Evolutionary conservation across 202 grass and related monocot genomes (phyloP), one percentile per base, ranked within the genome.

Genomic region (Bolboschoenoplectus hybrid): DNA sequence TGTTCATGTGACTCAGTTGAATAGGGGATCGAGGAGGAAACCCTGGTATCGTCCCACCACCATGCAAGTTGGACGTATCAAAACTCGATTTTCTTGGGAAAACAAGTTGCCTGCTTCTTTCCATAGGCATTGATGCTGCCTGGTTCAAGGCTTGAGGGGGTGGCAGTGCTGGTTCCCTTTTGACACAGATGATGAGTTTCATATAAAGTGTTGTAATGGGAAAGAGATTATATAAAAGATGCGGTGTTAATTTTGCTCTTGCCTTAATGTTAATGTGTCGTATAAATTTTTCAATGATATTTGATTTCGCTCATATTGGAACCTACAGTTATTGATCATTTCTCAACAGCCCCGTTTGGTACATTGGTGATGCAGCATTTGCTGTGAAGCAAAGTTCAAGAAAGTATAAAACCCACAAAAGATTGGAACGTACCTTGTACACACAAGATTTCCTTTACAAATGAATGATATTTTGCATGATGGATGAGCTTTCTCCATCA

Each of bases 381-480:
- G 74, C 11, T 77, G 49, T 26, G 55, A 76, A 76, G 10, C 49
- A 36, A 53, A 76, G 16, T 36, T 36, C 12, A 55, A 76, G 46
- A 76, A 71, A 55, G 73, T 11, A 36, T 55, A 16, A 8, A 76
- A 76, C 12, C 5, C 2, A 55, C 26, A 76, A 36, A 76, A 76
- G 4, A 76, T 14, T 36, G 9, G 11, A 76, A 52, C 43, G 53
- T 90, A 92, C 90, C 90, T 94, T 35, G 34, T 34, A 26, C 46
- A 88, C 68, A 92, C 50, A 20, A 91, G 74, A 2, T 84, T 90
- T 57, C 87, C 88, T 75, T 91, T 94, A 87, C 93, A 92, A 60
- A 91, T 63, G 71, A 92, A 91, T 82, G 62, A 87, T 74, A 94
- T 85, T 32, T 83, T 89, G 90, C 92, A 92, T 17, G 38, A 90